Percentiles rank a stretch among this genome's conserved stretches.
Evolutionary conservation across 495 filamentous ascomycete species (phyloP).

Genomic region (Aspergillus biplanus): DNA sequence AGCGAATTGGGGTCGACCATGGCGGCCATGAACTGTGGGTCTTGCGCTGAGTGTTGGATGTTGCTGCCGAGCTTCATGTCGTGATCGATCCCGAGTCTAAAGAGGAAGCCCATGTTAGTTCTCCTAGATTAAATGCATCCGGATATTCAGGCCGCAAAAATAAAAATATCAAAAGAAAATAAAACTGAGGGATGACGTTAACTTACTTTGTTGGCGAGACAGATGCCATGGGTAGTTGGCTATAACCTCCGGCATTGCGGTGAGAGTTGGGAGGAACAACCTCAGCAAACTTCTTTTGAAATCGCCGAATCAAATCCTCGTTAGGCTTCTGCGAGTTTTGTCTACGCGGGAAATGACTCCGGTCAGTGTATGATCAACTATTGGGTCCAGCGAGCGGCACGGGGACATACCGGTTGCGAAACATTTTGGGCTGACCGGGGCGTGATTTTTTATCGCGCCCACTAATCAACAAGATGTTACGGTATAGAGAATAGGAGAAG

Average conservation of each 20-base stretch:
- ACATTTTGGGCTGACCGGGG: constrained; percentile 32
- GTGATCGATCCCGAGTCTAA: constrained; percentile 48
- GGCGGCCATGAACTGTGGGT: constrained; percentile 87
- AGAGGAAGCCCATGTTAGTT: background rate
- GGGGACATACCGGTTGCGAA: constrained; percentile 46
- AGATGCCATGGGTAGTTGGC: constrained; percentile 17
- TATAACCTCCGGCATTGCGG: constrained; percentile 12
- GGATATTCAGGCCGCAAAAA: too few species aligned
- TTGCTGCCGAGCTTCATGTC: constrained; percentile 79
- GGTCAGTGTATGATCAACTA: constrained; percentile 14
- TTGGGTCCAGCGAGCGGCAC: constrained; percentile 10
- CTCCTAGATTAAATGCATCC: too few species aligned
- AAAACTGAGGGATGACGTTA: background rate
- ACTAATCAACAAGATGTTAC: background rate
- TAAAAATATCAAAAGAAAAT: background rate
- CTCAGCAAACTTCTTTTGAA: constrained; percentile 78
- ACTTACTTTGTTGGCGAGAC: constrained; percentile 37
- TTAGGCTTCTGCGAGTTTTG: constrained; percentile 85
- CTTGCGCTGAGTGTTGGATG: constrained; percentile 73
- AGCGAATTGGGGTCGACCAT: constrained; percentile 84
- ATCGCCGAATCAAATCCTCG: constrained; percentile 80
- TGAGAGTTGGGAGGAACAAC: constrained; percentile 42
- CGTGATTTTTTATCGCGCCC: constrained; percentile 16
- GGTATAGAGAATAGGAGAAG: background rate
- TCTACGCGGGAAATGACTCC: constrained; percentile 43